These are phyloP conservation scores for Fusarium napiforme DNA, from an alignment of 2,329 filamentous ascomycete species.

Conservation along the genomic window DNA sequence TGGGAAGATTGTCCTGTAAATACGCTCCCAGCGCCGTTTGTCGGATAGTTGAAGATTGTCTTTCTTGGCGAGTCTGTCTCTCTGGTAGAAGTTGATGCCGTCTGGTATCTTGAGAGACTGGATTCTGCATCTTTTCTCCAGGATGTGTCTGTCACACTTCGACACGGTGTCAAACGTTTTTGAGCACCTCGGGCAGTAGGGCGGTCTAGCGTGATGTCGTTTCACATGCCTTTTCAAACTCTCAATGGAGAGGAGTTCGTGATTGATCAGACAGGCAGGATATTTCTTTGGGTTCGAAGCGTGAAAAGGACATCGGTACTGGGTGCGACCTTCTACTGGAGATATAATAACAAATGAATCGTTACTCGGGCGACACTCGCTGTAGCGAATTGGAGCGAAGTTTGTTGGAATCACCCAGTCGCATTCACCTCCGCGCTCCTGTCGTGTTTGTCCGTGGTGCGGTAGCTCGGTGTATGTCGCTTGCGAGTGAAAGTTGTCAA, in stretches of 20 bases:
- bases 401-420: background rate
- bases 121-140: background rate
- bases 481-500: rapidly evolving
- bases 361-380: no score
- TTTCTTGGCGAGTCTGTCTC: rapidly evolving
- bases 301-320: no score
- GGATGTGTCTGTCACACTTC: background rate
- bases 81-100: background rate
- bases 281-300: background rate
- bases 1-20: rapidly evolving
- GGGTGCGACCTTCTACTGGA: no score
- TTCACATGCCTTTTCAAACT: rapidly evolving
- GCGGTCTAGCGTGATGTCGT: rapidly evolving
- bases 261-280: rapidly evolving
- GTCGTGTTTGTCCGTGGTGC: background rate
- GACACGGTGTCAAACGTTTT: background rate
- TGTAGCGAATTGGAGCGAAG: rapidly evolving
- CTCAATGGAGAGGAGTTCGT: rapidly evolving
- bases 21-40: background rate
- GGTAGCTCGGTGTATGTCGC: rapidly evolving
- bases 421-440: no score
- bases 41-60: background rate
- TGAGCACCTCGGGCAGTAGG: background rate
- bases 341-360: no score
- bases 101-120: background rate